Evolutionary conservation across 2,329 filamentous ascomycete species (phyloP).

Genomic region (Aspergillus sp.): DNA sequence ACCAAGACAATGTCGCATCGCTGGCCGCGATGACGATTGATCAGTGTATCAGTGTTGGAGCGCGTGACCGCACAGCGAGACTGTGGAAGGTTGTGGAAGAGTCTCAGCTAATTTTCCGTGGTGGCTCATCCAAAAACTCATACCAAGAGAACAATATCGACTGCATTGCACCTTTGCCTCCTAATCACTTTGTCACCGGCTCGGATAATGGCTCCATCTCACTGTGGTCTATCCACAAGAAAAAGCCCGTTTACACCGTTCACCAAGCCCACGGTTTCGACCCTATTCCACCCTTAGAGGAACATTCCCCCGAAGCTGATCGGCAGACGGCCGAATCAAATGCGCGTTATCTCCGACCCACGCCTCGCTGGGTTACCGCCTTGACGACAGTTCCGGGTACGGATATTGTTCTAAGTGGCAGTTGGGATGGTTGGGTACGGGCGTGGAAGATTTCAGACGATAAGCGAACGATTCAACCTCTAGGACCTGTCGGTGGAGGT

Average conservation of each 20-base stretch:
- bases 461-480: conserved; percentile 71
- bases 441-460: conserved; percentile 84
- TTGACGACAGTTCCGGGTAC: conserved; percentile 84
- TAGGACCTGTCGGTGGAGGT: conserved; percentile 63
- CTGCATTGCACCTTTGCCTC: conserved; percentile 83
- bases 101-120: conserved; percentile 90
- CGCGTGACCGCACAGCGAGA: conserved; percentile 84
- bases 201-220: conserved; percentile 85
- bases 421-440: conserved; percentile 87
- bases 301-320: conserved; percentile 73
- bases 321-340: conserved; percentile 51
- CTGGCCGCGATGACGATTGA: conserved; percentile 82
- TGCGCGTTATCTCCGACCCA: conserved; percentile 54
- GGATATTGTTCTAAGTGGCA: conserved; percentile 85
- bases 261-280: conserved; percentile 84
- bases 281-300: conserved; percentile 63
- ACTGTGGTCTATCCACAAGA: conserved; percentile 88
- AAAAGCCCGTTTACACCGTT: conserved; percentile 84
- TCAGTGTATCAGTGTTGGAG: conserved; percentile 85
- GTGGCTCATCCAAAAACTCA: conserved; percentile 57
- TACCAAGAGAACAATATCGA: conserved; percentile 84
- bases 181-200: conserved; percentile 89
- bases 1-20: conserved; percentile 86
- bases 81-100: conserved; percentile 97
- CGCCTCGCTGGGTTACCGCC: conserved; percentile 85